Percentiles rank a stretch among this genome's conserved stretches.
Conservation (phyloP, 345 rosid genomes). For the Xanthoceras sorbifolium region DNA sequence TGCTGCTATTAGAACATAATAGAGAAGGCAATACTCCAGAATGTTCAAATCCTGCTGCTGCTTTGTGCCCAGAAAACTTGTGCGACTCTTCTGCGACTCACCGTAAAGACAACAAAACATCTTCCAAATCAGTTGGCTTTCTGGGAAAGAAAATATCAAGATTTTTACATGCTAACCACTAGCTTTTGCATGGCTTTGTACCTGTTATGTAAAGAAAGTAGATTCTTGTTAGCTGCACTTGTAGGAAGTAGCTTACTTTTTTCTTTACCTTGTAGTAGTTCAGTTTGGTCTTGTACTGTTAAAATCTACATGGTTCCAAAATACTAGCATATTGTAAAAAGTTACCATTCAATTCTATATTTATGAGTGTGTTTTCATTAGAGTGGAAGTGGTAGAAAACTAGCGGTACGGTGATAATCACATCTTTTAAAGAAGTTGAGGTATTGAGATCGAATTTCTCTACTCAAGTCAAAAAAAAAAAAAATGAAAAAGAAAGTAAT, state of each 20-base stretch:
- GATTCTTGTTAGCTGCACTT: neutral
- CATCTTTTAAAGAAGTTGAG: too few relatives aligned
- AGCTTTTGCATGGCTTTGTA: neutral
- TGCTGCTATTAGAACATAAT: conserved; percentile 17
- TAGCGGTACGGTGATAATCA: too few relatives aligned
- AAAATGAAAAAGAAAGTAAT: too few relatives aligned
- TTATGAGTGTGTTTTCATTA: too few relatives aligned
- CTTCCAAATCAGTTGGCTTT: conserved; percentile 21
- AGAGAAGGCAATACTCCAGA: conserved; percentile 6
- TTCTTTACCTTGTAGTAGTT: too few relatives aligned
- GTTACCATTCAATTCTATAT: neutral
- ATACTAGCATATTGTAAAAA: neutral
- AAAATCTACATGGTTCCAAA: too few relatives aligned
- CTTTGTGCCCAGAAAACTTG: neutral
- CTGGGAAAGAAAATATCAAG: conserved; percentile 20
- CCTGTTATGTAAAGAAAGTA: neutral
- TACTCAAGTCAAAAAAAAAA: too few relatives aligned
- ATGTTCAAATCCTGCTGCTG: neutral
- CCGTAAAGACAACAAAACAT: neutral
- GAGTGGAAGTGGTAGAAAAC: too few relatives aligned
- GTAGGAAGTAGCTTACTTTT: too few relatives aligned
- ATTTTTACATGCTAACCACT: conserved; percentile 8
- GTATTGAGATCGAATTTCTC: too few relatives aligned
- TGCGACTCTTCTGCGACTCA: conserved; percentile 12
- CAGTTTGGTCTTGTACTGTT: neutral